A percentile compares a stretch with the other conserved stretches of the same genome.
Evolutionary conservation across 768 basidiomycete genomes (phyloP).

Genomic region (Boletales sp.): DNA sequence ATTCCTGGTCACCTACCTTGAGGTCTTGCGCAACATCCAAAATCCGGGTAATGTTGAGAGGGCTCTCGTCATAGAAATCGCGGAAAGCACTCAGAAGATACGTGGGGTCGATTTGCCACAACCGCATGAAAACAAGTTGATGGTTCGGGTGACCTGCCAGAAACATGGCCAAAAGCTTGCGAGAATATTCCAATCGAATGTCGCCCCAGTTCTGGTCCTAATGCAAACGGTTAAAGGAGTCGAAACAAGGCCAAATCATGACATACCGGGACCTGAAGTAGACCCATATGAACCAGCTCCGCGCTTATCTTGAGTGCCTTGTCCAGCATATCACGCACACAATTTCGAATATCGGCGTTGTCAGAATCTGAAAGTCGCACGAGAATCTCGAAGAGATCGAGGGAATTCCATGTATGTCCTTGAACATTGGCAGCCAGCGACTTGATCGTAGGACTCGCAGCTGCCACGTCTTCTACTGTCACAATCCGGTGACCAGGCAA

Average conservation of each 20-base stretch:
- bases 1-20: constrained; percentile 52
- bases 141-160: constrained; percentile 91
- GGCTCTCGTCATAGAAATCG: constrained; percentile 89
- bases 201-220: constrained; percentile 85
- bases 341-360: constrained; percentile 62
- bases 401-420: constrained; percentile 90
- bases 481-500: constrained; percentile 82
- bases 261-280: constrained; percentile 86
- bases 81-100: constrained; percentile 87
- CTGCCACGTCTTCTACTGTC: constrained; percentile 82
- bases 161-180: constrained; percentile 84
- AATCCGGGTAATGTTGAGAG: constrained; percentile 90
- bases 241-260: neutral
- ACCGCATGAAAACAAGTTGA: constrained; percentile 93
- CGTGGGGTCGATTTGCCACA: constrained; percentile 87
- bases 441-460: constrained; percentile 88
- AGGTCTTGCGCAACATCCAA: constrained; percentile 94
- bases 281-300: constrained; percentile 90
- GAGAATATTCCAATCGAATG: constrained; percentile 82
- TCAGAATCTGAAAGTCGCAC: constrained; percentile 77
- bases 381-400: constrained; percentile 85
- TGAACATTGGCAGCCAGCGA: constrained; percentile 87
- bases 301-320: constrained; percentile 92
- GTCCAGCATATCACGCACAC: constrained; percentile 88
- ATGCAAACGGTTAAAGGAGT: neutral